Evolutionary conservation across 148 eudicot species (phyloP).

Genomic region (Camellia granthamiana): DNA sequence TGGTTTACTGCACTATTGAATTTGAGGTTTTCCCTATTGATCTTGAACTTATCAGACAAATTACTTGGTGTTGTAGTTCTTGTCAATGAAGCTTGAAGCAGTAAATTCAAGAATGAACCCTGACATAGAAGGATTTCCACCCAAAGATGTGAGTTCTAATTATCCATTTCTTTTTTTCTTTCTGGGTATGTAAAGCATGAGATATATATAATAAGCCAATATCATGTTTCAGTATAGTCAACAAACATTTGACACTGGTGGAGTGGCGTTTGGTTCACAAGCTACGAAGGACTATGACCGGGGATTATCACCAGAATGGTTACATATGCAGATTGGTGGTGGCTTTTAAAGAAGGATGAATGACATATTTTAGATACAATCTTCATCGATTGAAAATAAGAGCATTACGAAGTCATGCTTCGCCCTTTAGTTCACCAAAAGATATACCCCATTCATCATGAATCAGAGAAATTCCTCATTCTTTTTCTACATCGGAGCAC

Average conservation of each 20-base stretch:
- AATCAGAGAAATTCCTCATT: background rate
- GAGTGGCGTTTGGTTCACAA: constrained; percentile 57
- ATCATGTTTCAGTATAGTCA: constrained; percentile 52
- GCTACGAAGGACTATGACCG: constrained; percentile 52
- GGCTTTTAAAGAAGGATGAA: constrained; percentile 56
- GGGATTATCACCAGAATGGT: constrained; percentile 79
- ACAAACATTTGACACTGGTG: constrained; percentile 59
- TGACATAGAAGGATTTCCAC: constrained; percentile 64
- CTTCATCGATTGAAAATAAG: constrained; percentile 22
- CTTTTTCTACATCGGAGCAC: constrained; percentile 3
- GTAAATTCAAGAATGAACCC: constrained; percentile 64
- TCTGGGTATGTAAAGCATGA: too few species aligned
- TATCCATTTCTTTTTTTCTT: too few species aligned
- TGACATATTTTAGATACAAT: constrained; percentile 19
- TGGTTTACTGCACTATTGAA: background rate
- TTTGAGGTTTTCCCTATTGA: constrained; percentile 10
- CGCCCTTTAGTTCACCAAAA: constrained; percentile 10
- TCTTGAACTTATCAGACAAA: constrained; percentile 8
- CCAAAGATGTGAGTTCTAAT: constrained; percentile 70
- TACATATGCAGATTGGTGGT: constrained; percentile 92
- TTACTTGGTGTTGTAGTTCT: constrained; percentile 52
- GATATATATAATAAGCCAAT: constrained; percentile 1
- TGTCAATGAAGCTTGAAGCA: constrained; percentile 89
- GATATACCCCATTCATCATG: constrained; percentile 9
- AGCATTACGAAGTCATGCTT: constrained; percentile 14